phyloP scores from a whole-genome alignment of 768 basidiomycete genomes.

The Harrya chromipes region DNA sequence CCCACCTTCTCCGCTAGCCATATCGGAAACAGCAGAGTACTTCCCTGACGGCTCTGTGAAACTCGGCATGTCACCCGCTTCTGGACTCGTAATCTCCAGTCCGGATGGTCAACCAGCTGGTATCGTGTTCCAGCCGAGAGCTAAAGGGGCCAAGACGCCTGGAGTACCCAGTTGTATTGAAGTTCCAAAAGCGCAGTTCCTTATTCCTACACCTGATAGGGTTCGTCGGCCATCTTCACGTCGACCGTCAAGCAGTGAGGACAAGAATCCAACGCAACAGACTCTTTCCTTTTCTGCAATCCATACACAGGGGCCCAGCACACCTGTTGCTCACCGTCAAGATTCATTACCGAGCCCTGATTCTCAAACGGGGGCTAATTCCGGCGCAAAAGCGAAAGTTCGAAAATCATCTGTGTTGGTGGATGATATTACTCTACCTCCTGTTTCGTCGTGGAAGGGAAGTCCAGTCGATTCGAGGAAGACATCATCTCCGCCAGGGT shows the following conservation, averaged over 20 bases:
- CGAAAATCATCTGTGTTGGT: slow-evolving; percentile 31
- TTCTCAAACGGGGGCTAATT: neutral
- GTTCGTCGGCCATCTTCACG: slow-evolving; percentile 26
- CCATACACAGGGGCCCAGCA: slow-evolving; percentile 17
- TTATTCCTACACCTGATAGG: slow-evolving; percentile 28
- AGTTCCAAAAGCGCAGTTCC: slow-evolving; percentile 40
- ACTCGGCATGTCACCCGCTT: slow-evolving; percentile 72
- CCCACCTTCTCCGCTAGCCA: slow-evolving; percentile 70
- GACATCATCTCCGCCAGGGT: slow-evolving; percentile 33
- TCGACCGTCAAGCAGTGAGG: slow-evolving; percentile 27
- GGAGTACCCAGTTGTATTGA: slow-evolving; percentile 41
- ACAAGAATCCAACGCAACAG: slow-evolving; percentile 25
- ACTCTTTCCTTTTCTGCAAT: slow-evolving; percentile 29
- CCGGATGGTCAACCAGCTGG: slow-evolving; percentile 94
- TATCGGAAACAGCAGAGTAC: slow-evolving; percentile 68
- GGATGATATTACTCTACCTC: slow-evolving; percentile 20
- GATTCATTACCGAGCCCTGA: slow-evolving; percentile 26
- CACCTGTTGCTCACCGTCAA: slow-evolving; percentile 19
- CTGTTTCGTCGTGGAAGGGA: slow-evolving; percentile 23
- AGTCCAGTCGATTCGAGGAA: slow-evolving; percentile 30
- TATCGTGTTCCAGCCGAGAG: slow-evolving; percentile 88
- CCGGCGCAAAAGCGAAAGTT: slow-evolving; percentile 21
- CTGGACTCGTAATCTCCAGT: slow-evolving; percentile 87
- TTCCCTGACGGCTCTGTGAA: slow-evolving; percentile 62
- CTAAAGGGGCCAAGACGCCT: slow-evolving; percentile 36